phyloP scores from a whole-genome alignment of 768 basidiomycete species.

The Lentinula aciculospora region DNA sequence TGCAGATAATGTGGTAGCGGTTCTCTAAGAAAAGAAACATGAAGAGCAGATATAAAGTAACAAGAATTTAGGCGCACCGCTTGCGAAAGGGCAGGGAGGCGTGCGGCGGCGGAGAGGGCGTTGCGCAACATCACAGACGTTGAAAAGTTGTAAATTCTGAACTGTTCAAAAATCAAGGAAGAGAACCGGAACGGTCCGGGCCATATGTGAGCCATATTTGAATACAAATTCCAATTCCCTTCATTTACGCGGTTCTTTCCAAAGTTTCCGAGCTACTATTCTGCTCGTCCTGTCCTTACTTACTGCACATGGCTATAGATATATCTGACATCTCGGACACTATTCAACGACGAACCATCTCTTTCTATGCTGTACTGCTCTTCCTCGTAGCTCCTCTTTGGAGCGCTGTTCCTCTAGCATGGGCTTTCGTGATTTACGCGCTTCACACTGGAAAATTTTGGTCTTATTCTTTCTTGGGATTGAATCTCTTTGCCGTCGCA shows the following conservation, averaged over 20 bases:
- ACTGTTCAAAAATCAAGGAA: conserved; percentile 21
- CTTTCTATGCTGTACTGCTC: conserved; percentile 57
- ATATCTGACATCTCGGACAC: conserved; percentile 26
- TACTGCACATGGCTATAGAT: neutral
- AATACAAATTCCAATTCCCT: too few relatives aligned
- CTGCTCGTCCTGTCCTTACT: conserved; percentile 8
- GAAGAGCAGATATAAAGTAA: neutral
- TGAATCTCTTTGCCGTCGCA: conserved; percentile 40
- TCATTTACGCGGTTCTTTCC: neutral
- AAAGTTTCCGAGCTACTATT: neutral
- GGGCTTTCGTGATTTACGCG: conserved; percentile 54
- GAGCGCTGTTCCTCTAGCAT: conserved; percentile 56
- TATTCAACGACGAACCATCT: conserved; percentile 32
- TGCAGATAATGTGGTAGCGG: conserved; percentile 73
- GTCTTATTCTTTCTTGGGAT: conserved; percentile 33
- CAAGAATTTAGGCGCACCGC: conserved; percentile 33
- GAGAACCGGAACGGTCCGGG: conserved; percentile 16
- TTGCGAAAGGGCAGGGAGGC: conserved; percentile 40
- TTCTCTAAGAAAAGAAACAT: conserved; percentile 34
- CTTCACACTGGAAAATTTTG: conserved; percentile 37
- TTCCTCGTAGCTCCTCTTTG: conserved; percentile 58
- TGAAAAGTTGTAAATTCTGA: conserved; percentile 12
- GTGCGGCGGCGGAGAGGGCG: conserved; percentile 50
- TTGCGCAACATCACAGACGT: conserved; percentile 59
- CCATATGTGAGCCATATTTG: too few relatives aligned